Conservation (phyloP, 768 basidiomycete species). For the Boletus sensibilis region DNA sequence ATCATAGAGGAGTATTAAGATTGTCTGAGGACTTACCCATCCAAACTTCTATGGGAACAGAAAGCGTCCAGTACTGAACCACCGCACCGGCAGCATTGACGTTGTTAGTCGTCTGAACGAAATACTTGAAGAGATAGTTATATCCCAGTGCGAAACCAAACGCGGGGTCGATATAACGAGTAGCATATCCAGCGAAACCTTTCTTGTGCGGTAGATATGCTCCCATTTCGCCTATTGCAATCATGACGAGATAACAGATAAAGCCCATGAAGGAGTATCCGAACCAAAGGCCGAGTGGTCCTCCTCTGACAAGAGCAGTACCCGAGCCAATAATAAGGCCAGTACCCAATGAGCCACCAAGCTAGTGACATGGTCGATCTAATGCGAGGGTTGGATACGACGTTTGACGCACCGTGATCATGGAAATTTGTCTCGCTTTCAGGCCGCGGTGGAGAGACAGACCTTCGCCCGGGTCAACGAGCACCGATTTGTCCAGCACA, state of each 20-base stretch:
- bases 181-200: conserved; percentile 56
- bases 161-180: conserved; percentile 66
- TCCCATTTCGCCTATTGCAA: conserved; percentile 41
- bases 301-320: conserved; percentile 55
- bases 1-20: not conserved
- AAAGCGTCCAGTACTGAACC: conserved; percentile 47
- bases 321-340: conserved; percentile 59
- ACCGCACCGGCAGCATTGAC: conserved; percentile 60
- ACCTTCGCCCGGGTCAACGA: conserved; percentile 36
- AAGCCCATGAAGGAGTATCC: conserved; percentile 50
- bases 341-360: conserved; percentile 53
- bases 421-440: conserved; percentile 52
- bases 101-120: conserved; percentile 66
- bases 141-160: conserved; percentile 52
- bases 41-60: conserved; percentile 50
- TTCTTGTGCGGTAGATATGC: conserved; percentile 56
- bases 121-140: conserved; percentile 60
- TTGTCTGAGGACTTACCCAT: conserved; percentile 44
- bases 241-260: conserved; percentile 60
- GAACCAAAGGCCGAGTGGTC: conserved; percentile 46
- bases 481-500: conserved; percentile 8
- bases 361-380: conserved; percentile 22
- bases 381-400: not conserved
- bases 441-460: conserved; percentile 48
- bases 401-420: conserved; percentile 46